Evolutionary conservation across 2,329 filamentous ascomycete genomes (phyloP).

Genomic region (Aspergillus costaricaensis): DNA sequence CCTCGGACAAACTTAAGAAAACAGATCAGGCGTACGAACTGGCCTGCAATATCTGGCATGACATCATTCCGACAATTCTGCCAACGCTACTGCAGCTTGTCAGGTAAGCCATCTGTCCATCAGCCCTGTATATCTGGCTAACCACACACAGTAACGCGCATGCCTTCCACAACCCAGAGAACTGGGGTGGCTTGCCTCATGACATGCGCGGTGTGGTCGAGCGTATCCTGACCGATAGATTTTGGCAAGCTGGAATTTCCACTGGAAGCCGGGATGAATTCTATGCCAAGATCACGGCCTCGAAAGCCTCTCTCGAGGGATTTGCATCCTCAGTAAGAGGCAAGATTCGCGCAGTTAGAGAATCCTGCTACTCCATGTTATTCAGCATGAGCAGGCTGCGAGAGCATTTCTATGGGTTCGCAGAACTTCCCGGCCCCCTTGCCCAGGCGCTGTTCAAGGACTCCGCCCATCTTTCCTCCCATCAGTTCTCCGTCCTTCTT

Average conservation of each 20-base stretch:
- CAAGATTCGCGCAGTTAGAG: constrained; percentile 82
- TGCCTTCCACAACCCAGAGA: constrained; percentile 81
- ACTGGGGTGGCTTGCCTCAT: constrained; percentile 74
- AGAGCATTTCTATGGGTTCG: constrained; percentile 85
- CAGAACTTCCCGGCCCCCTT: constrained; percentile 77
- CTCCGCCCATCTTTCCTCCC: constrained; percentile 78
- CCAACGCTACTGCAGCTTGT: constrained; percentile 82
- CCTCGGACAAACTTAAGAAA: constrained; percentile 83
- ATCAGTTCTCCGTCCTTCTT: constrained; percentile 91
- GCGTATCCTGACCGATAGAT: constrained; percentile 86
- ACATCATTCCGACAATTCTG: constrained; percentile 78
- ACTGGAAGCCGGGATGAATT: constrained; percentile 96
- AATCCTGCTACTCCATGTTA: constrained; percentile 90
- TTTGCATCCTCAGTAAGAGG: constrained; percentile 92
- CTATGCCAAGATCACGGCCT: constrained; percentile 85
- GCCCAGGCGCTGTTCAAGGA: constrained; percentile 83
- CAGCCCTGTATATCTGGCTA: constrained; percentile 14
- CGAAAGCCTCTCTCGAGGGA: constrained; percentile 86
- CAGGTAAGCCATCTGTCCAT: constrained; percentile 50
- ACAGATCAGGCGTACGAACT: constrained; percentile 71
- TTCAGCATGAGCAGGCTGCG: constrained; percentile 90
- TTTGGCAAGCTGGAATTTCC: constrained; percentile 98
- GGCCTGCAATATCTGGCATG: constrained; percentile 80
- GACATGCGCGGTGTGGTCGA: constrained; percentile 78
- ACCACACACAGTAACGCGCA: constrained; percentile 70